Base-by-base conservation (phyloP, 441 rosid species). In the Geranium incanum region DNA sequence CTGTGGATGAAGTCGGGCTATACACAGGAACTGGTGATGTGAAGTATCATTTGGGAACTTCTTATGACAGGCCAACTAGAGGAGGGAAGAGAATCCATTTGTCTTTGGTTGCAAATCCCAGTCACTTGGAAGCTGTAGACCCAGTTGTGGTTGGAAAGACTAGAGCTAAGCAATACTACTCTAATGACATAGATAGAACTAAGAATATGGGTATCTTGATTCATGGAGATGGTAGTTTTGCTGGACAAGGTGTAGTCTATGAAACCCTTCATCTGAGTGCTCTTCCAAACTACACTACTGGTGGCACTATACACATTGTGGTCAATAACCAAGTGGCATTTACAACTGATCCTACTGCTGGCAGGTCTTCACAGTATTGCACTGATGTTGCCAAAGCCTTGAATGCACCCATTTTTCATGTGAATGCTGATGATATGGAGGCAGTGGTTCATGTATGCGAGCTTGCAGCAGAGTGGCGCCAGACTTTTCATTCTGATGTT, bases 1-100 rank as follows among this genome's bases (percentile, higher is more conserved):
- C 97, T 70, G 90, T 87, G 18, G 97, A 94, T 80, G 99, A 92
- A 71, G 95, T 88, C 73, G 98, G 98, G 36, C 90, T 87, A 23
- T 92, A 94, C 81, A 90, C 97, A 5, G 97, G 99, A 67, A 92
- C 99, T 72, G 97, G 99, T 83, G 99, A 90, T 86, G 99, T 94
- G 57, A 94, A 94, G 81, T 94, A 94, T 84, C 97, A 94, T 82
- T 75, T 94, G 33, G 33, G 33, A 28, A 28, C 33, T 28, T 28
- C 33, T 28, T 28, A 28, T 28, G 33, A 28, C 33, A 82, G 97
- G 33, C 33, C 33, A 28, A 94, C 99, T 33, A 85, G 97, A 80
- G 97, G 94, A 68, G 99, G 97, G 68, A 90, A 88, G 82, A 85
- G 96, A 71, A 89, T 94, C 71, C 99, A 94, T 83, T 83, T 94